Evolutionary conservation across 2,329 filamentous ascomycete species (phyloP), one percentile per base, ranked within the genome.

Genomic region (Colletotrichum agaves): DNA sequence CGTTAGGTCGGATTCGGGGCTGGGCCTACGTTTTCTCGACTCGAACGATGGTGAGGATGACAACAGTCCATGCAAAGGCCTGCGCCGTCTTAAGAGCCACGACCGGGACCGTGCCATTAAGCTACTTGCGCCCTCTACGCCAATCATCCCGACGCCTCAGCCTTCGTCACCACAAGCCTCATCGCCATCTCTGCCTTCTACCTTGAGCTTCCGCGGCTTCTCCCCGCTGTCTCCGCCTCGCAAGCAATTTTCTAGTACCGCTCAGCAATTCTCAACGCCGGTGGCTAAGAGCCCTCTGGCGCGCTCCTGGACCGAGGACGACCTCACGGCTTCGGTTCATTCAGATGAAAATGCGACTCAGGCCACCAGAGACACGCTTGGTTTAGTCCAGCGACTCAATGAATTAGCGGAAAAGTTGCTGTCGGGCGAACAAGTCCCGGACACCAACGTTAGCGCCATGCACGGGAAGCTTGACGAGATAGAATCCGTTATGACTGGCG

Each of bases 321-420:
- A 73, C 11, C 69, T 67, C 39, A 73, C 12, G 49, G 52, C 57
- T 44, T 68, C 65, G 12, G 49, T 55, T 37, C 70, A 47, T 46
- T 65, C 52, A 39, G 69, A 59, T 46, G 69, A 62, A 33, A 65
- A 47, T 61, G 70, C 53, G 15, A 59, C 43, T 50, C 68, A 21
- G 62, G 68, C 41, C 44, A 63, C 62, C 73, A 80, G 78, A 63
- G 80, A 85, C 69, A 79, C 82, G 23, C 79, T 88, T 60, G 80
- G 55, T 15, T 37, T 69, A 19, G 65, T 85, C 11, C 73, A 76
- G 63, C 77, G 80, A 17, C 72, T 82, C 37, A 79, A 75, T 60
- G 75, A 79, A 49, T 77, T 82, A 31, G 79, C 79, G 4, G 77
- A 78, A 69, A 78, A 78, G 58, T 77, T 82, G 53, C 75, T 78